These are phyloP conservation scores for Astrothelium subdiscretum DNA, from an alignment of 495 filamentous ascomycete genomes.

Conservation along the genomic window DNA sequence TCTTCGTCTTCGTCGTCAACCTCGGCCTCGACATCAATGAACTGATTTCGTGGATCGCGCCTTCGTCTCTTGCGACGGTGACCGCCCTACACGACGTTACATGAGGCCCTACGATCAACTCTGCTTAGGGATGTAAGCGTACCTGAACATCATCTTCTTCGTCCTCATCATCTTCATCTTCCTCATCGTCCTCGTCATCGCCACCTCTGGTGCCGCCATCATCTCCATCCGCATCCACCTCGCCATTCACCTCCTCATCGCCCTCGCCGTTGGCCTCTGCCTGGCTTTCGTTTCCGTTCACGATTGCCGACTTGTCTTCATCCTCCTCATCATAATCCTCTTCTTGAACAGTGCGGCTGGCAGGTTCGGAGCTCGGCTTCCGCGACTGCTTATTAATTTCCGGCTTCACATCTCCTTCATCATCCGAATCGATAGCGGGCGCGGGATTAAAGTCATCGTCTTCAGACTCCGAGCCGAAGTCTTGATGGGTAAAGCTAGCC, in stretches of 20 bases:
- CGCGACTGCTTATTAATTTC: background rate
- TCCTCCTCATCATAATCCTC: slow-evolving; percentile 21
- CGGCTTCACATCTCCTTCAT: slow-evolving; percentile 16
- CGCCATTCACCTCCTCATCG: slow-evolving; percentile 30
- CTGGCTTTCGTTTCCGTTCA: background rate
- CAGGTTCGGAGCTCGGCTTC: background rate
- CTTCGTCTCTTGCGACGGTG: slow-evolving; percentile 62
- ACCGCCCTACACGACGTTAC: slow-evolving; percentile 42
- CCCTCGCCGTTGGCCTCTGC: slow-evolving; percentile 4
- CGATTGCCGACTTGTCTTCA: background rate
- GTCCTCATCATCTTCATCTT: slow-evolving; percentile 20
- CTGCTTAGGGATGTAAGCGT: too few relatives aligned
- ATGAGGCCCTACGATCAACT: slow-evolving; percentile 6
- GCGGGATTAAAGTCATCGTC: slow-evolving; percentile 24
- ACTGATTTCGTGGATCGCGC: slow-evolving; percentile 56
- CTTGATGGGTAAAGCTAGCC: slow-evolving; percentile 15
- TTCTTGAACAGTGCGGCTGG: background rate
- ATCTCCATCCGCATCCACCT: slow-evolving; percentile 42
- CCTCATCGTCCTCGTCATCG: slow-evolving; percentile 16
- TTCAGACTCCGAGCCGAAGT: slow-evolving; percentile 19
- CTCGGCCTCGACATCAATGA: slow-evolving; percentile 94
- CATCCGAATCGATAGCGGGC: slow-evolving; percentile 16
- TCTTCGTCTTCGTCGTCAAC: slow-evolving; percentile 91
- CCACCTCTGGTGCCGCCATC: slow-evolving; percentile 25
- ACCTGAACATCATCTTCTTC: slow-evolving; percentile 22